Evolutionary conservation across 345 rosid genomes (phyloP), one percentile per base, ranked within the genome.

Genomic region (Corchorus olitorius): DNA sequence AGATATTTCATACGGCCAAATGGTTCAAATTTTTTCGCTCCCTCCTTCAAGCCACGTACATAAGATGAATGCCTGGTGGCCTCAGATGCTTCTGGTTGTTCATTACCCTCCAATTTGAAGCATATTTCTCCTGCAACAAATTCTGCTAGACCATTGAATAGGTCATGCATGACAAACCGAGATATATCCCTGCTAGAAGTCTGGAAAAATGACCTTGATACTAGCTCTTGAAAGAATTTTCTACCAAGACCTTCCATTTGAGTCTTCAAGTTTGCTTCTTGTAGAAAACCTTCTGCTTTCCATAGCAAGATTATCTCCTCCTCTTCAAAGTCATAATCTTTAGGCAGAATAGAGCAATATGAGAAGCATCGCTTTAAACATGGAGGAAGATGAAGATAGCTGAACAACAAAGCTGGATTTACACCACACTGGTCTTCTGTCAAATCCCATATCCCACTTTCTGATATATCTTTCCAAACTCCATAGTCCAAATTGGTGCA

Each of bases 211-310:
- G 76, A 73, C 35, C 78, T 76, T 0, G 17, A 4, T 5, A 55
- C 34, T 17, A 78, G 64, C 14, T 68, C 64, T 16, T 2, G 27
- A 12, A 76, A 73, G 22, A 53, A 79, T 20, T 64, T 16, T 20
- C 58, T 20, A n/a, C 81, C 81, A 0, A 19, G 65, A 4, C 54
- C 81, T 67, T 76, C 83, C 22, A 77, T 20, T 4, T 34, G 20
- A 37, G 34, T 6, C 2, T 19, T 49, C 3, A 6, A 50, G 9
- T 56, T 9, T 0, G 11, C 27, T 7, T 70, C 20, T 43, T 65
- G 37, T 0, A 83, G 6, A 55, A 77, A 75, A 8, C 79, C 84
- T 71, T 83, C 79, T 70, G 84, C 81, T 76, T 75, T 83, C 86
- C 84, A 83, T 2, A 83, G 27, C 43, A 65, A 43, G 41, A 80